Evolutionary conservation across 345 rosid genomes (phyloP).

Genomic region (Citrus hindsii): DNA sequence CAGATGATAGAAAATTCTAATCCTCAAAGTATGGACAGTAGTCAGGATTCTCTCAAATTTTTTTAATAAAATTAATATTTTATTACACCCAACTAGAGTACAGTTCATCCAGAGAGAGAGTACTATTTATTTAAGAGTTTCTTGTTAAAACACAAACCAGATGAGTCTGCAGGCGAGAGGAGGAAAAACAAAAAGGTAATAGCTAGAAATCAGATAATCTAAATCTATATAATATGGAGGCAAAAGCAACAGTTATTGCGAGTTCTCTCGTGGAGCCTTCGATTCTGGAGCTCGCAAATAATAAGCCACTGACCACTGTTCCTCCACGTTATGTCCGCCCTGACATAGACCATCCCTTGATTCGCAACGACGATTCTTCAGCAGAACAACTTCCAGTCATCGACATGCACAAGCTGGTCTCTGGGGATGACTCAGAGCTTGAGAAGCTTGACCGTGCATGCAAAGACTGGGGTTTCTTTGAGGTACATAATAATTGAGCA

Average conservation of each 20-base stretch:
- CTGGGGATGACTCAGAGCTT: too few species aligned
- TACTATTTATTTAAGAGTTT: neutral
- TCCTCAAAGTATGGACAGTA: too few species aligned
- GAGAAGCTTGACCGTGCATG: too few species aligned
- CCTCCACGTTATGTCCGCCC: constrained; percentile 3
- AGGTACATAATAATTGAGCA: too few species aligned
- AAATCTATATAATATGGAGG: neutral
- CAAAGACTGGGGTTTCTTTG: too few species aligned
- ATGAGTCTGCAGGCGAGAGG: neutral
- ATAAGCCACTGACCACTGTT: neutral
- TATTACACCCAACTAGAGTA: too few species aligned
- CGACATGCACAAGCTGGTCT: too few species aligned
- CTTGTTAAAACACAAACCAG: neutral
- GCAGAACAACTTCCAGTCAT: too few species aligned
- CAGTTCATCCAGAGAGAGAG: neutral
- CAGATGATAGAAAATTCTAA: too few species aligned
- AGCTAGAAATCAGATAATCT: neutral
- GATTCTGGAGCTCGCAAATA: constrained; percentile 9
- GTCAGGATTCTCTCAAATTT: too few species aligned
- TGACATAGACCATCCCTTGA: neutral
- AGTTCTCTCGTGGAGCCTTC: constrained; percentile 3
- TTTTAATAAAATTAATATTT: too few species aligned
- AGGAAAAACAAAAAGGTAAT: neutral
- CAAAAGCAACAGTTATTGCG: neutral
- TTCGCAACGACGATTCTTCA: too few species aligned